These are phyloP conservation scores for Leccinum pachyderme DNA, from an alignment of 1,284 basidiomycete genomes.

Conservation along the genomic window DNA sequence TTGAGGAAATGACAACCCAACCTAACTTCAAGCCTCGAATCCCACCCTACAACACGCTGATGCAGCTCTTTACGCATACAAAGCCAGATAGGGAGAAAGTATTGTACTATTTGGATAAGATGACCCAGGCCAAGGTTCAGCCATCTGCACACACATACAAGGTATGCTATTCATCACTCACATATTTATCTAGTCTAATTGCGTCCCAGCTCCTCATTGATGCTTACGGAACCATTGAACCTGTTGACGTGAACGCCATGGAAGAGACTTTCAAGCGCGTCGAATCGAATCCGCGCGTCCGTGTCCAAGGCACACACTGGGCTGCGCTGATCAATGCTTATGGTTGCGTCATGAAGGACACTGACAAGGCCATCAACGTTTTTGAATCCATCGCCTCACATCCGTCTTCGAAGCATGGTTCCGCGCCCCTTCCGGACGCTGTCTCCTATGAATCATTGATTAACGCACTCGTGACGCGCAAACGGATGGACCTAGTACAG, in stretches of 20 bases:
- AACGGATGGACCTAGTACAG: slow-evolving; percentile 78
- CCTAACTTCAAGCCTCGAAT: slow-evolving; percentile 83
- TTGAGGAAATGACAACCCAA: slow-evolving; percentile 79
- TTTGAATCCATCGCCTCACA: slow-evolving; percentile 76
- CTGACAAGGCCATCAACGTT: slow-evolving; percentile 71
- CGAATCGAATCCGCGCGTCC: slow-evolving; percentile 48
- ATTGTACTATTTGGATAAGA: slow-evolving; percentile 74
- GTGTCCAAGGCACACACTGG: slow-evolving; percentile 86
- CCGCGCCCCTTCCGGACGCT: slow-evolving; percentile 64
- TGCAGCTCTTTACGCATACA: slow-evolving; percentile 92
- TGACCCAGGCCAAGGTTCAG: slow-evolving; percentile 61
- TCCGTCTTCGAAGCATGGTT: slow-evolving; percentile 38
- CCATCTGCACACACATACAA: slow-evolving; percentile 94
- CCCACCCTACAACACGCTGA: slow-evolving; percentile 98
- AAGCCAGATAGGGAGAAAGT: slow-evolving; percentile 82
- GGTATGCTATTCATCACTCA: slow-evolving; percentile 39
- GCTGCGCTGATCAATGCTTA: slow-evolving; percentile 90
- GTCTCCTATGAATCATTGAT: slow-evolving; percentile 91
- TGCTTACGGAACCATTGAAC: slow-evolving; percentile 84
- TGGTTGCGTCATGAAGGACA: slow-evolving; percentile 78
- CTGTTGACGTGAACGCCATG: slow-evolving; percentile 77
- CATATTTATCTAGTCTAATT: slow-evolving; percentile 9
- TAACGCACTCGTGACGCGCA: slow-evolving; percentile 81
- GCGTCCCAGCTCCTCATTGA: slow-evolving; percentile 74
- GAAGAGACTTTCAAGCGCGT: slow-evolving; percentile 70